These are phyloP conservation scores for Cordyceps sp. DNA, from an alignment of 2,329 filamentous ascomycete genomes.

Conservation along the genomic window DNA sequence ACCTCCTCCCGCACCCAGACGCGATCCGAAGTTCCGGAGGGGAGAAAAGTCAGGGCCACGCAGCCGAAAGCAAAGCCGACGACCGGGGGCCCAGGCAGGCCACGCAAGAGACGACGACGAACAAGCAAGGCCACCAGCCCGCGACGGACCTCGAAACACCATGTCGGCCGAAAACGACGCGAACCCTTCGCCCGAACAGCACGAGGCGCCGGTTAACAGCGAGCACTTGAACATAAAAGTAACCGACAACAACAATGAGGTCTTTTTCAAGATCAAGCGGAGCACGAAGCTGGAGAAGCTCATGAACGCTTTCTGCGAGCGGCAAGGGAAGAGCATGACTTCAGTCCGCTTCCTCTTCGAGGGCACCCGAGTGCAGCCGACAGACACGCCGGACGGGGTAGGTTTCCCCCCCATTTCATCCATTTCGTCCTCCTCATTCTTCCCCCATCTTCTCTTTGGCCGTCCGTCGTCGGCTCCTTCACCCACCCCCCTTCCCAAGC, in stretches of 20 bases:
- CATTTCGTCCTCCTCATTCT: too few relatives aligned
- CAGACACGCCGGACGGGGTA: slow-evolving; percentile 84
- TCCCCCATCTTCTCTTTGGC: too few relatives aligned
- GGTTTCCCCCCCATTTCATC: slow-evolving; percentile 24
- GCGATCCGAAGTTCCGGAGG: too few relatives aligned
- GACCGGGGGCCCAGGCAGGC: too few relatives aligned
- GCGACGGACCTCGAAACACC: too few relatives aligned
- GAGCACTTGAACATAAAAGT: slow-evolving; percentile 99
- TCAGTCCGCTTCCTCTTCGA: slow-evolving; percentile 94
- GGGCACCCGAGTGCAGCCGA: slow-evolving; percentile 76
- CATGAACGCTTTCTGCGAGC: slow-evolving; percentile 95
- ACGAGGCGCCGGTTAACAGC: slow-evolving; percentile 27
- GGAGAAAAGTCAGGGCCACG: too few relatives aligned
- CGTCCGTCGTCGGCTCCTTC: neutral
- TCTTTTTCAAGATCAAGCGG: slow-evolving; percentile 99
- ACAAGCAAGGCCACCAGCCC: too few relatives aligned
- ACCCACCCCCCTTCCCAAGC: neutral
- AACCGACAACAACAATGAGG: slow-evolving; percentile 97
- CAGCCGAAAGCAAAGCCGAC: too few relatives aligned
- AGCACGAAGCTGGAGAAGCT: slow-evolving; percentile 92
- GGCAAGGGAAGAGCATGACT: slow-evolving; percentile 71
- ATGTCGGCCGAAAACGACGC: slow-evolving; percentile 2
- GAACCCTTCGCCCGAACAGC: slow-evolving; percentile 25
- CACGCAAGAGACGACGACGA: too few relatives aligned
- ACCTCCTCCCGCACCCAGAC: too few relatives aligned